These are phyloP conservation scores for Lepidium aucheri DNA, from an alignment of 345 rosid species.

Conservation along the genomic window DNA sequence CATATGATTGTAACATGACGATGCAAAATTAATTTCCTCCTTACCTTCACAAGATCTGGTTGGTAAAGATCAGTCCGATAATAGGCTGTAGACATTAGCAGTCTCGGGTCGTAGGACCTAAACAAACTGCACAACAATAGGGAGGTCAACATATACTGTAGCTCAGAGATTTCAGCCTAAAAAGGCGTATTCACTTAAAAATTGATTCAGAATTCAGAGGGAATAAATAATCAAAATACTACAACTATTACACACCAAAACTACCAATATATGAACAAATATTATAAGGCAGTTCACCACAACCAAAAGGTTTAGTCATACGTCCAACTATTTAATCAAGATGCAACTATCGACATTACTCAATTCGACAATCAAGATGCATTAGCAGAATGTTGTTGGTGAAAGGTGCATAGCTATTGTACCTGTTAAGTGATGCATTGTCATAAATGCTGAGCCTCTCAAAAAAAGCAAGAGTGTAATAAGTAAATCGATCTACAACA, in stretches of 20 bases:
- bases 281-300: neutral
- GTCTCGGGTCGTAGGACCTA: conserved; percentile 61
- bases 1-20: neutral
- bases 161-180: conserved; percentile 4
- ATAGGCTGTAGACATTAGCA: conserved; percentile 84
- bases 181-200: neutral
- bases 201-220: neutral
- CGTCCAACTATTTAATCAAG: neutral
- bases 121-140: conserved; percentile 59
- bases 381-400: neutral
- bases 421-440: conserved; percentile 94
- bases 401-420: conserved; percentile 8
- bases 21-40: neutral
- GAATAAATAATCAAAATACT: neutral
- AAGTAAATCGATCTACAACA: conserved; percentile 93
- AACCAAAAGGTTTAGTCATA: neutral
- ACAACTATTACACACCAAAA: neutral
- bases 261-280: neutral
- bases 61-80: conserved; percentile 75
- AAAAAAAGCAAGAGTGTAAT: conserved; percentile 87
- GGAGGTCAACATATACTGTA: neutral
- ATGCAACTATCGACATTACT: too few relatives aligned
- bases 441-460: conserved; percentile 84
- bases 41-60: conserved; percentile 51
- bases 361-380: neutral